Percentiles rank a stretch among this genome's conserved stretches.
Conservation (phyloP, 805 yeast species). For the Wickerhamomyces ciferrii region DNA sequence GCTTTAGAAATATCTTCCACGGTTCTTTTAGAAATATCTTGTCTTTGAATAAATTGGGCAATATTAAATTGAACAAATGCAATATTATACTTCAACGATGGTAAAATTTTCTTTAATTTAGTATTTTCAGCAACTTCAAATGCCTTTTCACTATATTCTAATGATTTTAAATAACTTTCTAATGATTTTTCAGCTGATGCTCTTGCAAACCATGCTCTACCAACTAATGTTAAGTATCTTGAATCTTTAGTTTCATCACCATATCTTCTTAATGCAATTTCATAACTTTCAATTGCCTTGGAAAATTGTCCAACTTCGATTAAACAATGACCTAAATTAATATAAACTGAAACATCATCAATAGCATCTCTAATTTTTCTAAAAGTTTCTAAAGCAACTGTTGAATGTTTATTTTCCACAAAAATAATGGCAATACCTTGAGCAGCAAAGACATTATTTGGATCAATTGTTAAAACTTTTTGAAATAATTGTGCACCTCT, state of each 20-base stretch:
- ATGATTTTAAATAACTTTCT: conserved; percentile 53
- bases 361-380: conserved; percentile 87
- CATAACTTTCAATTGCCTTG: conserved; percentile 87
- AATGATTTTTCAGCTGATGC: conserved; percentile 64
- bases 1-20: conserved; percentile 56
- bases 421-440: conserved; percentile 94
- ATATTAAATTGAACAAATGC: conserved; percentile 83
- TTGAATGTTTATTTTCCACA: conserved; percentile 75
- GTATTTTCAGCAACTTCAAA: conserved; percentile 26
- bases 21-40: conserved; percentile 53
- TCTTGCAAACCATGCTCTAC: conserved; percentile 84
- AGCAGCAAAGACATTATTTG: conserved; percentile 89
- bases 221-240: conserved; percentile 64
- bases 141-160: conserved; percentile 60
- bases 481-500: conserved; percentile 92
- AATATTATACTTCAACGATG: conserved; percentile 64
- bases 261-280: conserved; percentile 66
- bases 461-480: conserved; percentile 81
- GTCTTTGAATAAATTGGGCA: conserved; percentile 74
- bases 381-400: conserved; percentile 78
- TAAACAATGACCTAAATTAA: conserved; percentile 85
- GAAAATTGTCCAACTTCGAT: conserved; percentile 76
- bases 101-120: conserved; percentile 31
- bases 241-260: conserved; percentile 57
- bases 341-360: conserved; percentile 74